Percentiles rank a stretch among this genome's conserved stretches.
Conservation (phyloP, 768 basidiomycete genomes). For the Naematelia aurantialba region DNA sequence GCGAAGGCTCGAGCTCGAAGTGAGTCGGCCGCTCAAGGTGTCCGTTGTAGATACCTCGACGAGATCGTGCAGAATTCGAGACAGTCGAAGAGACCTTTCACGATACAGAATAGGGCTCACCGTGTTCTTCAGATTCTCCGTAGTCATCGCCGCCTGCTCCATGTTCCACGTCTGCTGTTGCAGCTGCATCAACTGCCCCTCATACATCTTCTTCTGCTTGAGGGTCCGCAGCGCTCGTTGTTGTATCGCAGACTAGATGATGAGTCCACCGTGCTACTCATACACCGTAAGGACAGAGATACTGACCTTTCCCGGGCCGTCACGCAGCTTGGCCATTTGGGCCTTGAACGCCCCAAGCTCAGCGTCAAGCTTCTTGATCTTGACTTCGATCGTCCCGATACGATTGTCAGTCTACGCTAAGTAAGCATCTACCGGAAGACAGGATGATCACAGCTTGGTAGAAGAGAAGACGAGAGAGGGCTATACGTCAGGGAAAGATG, state of each 20-base stretch:
- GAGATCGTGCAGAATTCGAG: no score
- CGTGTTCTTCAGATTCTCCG: slow-evolving; percentile 96
- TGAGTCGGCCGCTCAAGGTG: no score
- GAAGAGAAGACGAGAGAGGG: no score
- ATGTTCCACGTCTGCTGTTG: slow-evolving; percentile 97
- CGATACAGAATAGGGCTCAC: slow-evolving; percentile 36
- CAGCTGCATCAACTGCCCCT: slow-evolving; percentile 81
- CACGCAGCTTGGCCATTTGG: slow-evolving; percentile 88
- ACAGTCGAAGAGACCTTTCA: background rate
- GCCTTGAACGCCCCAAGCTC: slow-evolving; percentile 89
- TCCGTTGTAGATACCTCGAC: no score
- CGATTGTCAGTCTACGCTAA: slow-evolving; percentile 85
- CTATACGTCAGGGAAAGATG: slow-evolving; percentile 10
- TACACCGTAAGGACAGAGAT: no score
- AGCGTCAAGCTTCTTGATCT: slow-evolving; percentile 91
- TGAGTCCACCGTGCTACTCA: slow-evolving; percentile 5
- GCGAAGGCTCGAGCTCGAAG: no score
- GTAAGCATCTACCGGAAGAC: no score
- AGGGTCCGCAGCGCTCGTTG: slow-evolving; percentile 88
- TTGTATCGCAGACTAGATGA: slow-evolving; percentile 73
- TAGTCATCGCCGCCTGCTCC: slow-evolving; percentile 90
- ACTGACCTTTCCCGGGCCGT: slow-evolving; percentile 88
- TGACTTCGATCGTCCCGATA: slow-evolving; percentile 86
- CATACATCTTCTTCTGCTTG: slow-evolving; percentile 88
- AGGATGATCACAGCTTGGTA: background rate